These are phyloP conservation scores for Alternaria hordeiaustralica DNA, from an alignment of 2,329 filamentous ascomycete genomes.

Conservation along the genomic window DNA sequence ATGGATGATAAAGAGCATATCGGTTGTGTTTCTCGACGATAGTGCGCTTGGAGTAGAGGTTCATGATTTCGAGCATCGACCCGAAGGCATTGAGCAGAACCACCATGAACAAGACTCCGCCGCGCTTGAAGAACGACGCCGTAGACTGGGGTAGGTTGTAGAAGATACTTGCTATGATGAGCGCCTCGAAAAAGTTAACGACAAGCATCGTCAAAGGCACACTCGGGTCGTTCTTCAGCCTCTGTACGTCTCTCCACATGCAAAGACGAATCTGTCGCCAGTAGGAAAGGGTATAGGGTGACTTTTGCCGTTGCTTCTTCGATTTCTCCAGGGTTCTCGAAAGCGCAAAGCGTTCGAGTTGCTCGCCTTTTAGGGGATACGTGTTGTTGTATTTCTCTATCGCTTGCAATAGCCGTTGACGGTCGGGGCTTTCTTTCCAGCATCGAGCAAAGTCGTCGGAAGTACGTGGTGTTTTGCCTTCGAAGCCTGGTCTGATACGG, in stretches of 20 bases:
- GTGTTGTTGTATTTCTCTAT: conserved; percentile 57
- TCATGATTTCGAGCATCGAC: conserved; percentile 65
- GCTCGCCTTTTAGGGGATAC: conserved; percentile 47
- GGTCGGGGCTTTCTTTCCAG: conserved; percentile 50
- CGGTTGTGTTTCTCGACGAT: conserved; percentile 83
- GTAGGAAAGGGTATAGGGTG: conserved; percentile 59
- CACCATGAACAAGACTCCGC: conserved; percentile 78
- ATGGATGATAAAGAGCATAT: conserved; percentile 87
- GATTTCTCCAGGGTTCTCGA: conserved; percentile 54
- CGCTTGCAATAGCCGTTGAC: conserved; percentile 47
- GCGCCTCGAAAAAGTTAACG: conserved; percentile 73
- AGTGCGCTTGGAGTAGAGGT: conserved; percentile 78
- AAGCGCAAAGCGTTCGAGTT: conserved; percentile 42
- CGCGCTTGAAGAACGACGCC: conserved; percentile 60
- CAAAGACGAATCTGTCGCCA: conserved; percentile 11
- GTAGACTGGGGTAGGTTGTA: conserved; percentile 66
- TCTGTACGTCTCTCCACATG: conserved; percentile 3
- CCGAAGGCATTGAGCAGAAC: conserved; percentile 78
- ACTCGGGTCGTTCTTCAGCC: conserved; percentile 42
- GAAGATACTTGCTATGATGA: conserved; percentile 80
- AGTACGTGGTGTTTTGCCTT: conserved; percentile 51
- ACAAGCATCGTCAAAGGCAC: conserved; percentile 69
- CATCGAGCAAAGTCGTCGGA: conserved; percentile 58
- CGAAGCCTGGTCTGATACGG: conserved; percentile 48
- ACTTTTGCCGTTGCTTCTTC: conserved; percentile 59